Percentiles rank a stretch among this genome's conserved stretches.
Conservation (phyloP, 2,329 filamentous ascomycete species). For the Pestalotiopsis sp. region DNA sequence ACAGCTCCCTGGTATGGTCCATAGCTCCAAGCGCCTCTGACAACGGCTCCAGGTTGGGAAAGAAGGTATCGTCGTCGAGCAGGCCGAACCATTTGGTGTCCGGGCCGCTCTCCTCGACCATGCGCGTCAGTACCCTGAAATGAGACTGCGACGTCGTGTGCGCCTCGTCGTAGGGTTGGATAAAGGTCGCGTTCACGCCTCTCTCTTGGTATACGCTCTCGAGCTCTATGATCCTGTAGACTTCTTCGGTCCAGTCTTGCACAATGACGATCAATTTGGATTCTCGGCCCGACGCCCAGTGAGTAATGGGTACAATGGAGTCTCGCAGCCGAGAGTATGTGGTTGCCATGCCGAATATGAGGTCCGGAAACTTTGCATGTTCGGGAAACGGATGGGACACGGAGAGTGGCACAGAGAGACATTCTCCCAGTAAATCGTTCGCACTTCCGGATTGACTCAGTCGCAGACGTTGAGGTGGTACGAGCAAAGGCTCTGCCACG, state of each 20-base stretch:
- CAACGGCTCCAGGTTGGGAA: slow-evolving; percentile 55
- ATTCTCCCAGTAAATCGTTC: slow-evolving; percentile 17
- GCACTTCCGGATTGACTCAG: background rate
- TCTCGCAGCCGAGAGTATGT: slow-evolving; percentile 50
- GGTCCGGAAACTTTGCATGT: slow-evolving; percentile 46
- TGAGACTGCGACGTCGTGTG: slow-evolving; percentile 56
- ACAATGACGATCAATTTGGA: slow-evolving; percentile 55
- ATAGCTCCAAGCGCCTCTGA: slow-evolving; percentile 46
- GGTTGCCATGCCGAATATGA: slow-evolving; percentile 62
- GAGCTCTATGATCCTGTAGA: slow-evolving; percentile 33
- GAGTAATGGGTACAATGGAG: slow-evolving; percentile 53
- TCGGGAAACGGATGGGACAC: slow-evolving; percentile 48
- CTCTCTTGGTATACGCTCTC: slow-evolving; percentile 34
- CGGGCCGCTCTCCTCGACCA: slow-evolving; percentile 36
- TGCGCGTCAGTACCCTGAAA: slow-evolving; percentile 55
- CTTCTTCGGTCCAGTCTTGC: slow-evolving; percentile 41
- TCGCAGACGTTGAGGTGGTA: background rate
- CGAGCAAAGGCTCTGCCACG: background rate
- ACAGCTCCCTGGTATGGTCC: slow-evolving; percentile 51
- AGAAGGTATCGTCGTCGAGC: slow-evolving; percentile 68
- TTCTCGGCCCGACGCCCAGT: slow-evolving; percentile 56
- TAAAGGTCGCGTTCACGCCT: slow-evolving; percentile 36
- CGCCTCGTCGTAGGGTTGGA: slow-evolving; percentile 33
- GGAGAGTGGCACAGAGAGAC: slow-evolving; percentile 47
- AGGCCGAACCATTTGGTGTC: slow-evolving; percentile 57